Base-by-base conservation (phyloP, 2,329 filamentous ascomycete species). In the Aspergillus niger region DNA sequence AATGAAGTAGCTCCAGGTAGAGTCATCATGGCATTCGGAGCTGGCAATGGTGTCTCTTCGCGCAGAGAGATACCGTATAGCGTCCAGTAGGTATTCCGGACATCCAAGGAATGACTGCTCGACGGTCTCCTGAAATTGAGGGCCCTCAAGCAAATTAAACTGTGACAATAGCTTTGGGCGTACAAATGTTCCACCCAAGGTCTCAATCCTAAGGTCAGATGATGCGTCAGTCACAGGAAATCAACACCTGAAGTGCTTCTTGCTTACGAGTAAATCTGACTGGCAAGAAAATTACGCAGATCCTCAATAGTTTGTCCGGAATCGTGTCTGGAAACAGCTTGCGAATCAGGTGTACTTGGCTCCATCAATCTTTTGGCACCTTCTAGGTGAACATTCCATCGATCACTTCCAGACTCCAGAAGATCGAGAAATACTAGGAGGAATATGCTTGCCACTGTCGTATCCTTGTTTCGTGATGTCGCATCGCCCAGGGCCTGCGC, bases 101-200 rank as follows among this genome's bases (percentile, higher is more conserved):
- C 74, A 76, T 8, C 74, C 74, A 13, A 76, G 72, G 47, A 76
- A 76, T 1, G 74, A 76, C 24, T 69, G 60, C 44, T 76, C 72
- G 2, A 74, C 67, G 1, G 62, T 63, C 55, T 76, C 72, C 48
- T 68, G 60, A 3, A 57, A 56, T n/a, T 65, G 62, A 22, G 64
- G 58, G 15, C 63, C 48, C 2, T 66, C 65, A 3, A 66, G 39
- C 2, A 62, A 60, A 8, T 59, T 48, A 28, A 61, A 69, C 2
- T 69, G 59, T 1, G 74, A 69, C n/a, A 76, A 30, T 15, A 74
- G 43, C 8, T 66, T 67, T 0, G 74, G 74, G 5, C 73, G 73
- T 15, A 73, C 64, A 57, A 75, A 76, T 0, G 74, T 70, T 10
- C 67, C 67, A 8, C 72, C 73, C 17, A 76, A 69, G 0, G 72